Base-by-base conservation (phyloP, 768 basidiomycete genomes). In the Boletus rufocinnamomeus region DNA sequence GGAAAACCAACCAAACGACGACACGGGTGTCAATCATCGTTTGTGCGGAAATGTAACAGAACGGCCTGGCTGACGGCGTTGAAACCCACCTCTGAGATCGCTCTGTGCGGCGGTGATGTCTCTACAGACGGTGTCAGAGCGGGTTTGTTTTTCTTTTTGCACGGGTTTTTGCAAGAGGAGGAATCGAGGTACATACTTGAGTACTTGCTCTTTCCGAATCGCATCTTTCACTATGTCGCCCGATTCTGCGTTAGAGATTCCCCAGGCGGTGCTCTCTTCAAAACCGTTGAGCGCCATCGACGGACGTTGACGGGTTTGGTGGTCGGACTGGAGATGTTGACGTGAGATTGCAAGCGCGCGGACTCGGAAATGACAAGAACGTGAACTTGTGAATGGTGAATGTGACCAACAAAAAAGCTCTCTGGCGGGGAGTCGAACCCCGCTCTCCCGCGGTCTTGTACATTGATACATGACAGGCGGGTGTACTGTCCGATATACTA, bases 51-150 rank as follows among this genome's bases (percentile, higher is more conserved):
- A 27, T 6, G 21, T 19, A 28, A 5, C 25, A 0, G 21, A n/a
- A 45, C 40, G 37, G 4, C 27, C 8, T 19, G 23, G 19, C 0
- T 21, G 25, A 58, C 11, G 43, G 49, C 23, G 1, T 40, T 23
- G 21, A 23, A 25, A 76, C 83, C 40, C 54, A 92, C 92, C 84
- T 74, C 82, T 84, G 35, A 94, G 76, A 69, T 91, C 92, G 38
- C 89, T 84, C 66, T 93, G 92, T 40, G 82, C 84, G 27, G 90
- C 84, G 19, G 77, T 61, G 37, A 94, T 88, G 25, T 94, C 92
- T 68, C 92, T 94, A 57, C 4, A 43, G 23, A 48, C 3, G 1
- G 21, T 40, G 48, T 65, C 59, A 53, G 58, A 30, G 9, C 10
- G 38, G 50, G 13, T 43, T 37, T 23, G 19, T 48, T 21, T 16